A percentile compares a stretch with the other conserved stretches of the same genome.
These are phyloP conservation scores for Kitagawia praeruptora DNA, from an alignment of 129 eudicot genomes.

Conservation along the genomic window DNA sequence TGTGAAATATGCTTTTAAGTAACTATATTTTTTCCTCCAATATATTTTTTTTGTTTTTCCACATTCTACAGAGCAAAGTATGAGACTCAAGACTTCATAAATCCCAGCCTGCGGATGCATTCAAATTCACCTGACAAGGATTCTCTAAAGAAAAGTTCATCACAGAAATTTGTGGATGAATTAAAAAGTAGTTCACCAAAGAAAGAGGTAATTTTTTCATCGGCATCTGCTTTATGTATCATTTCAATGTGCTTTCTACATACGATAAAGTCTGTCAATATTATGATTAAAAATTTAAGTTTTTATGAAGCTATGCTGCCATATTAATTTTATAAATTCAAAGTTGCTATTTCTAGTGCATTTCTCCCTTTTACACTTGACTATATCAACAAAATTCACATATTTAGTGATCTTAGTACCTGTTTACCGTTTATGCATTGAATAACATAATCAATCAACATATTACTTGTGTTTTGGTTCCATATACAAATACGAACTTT, in stretches of 20 bases:
- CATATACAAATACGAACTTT: background rate
- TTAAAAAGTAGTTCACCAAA: constrained; percentile 42
- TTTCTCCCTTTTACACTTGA: background rate
- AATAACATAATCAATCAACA: background rate
- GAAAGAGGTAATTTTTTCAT: constrained; percentile 30
- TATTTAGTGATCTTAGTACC: background rate
- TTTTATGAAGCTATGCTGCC: background rate
- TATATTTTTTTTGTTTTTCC: constrained; percentile 7
- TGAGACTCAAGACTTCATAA: constrained; percentile 78
- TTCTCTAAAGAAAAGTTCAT: constrained; percentile 52
- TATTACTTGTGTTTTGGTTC: background rate
- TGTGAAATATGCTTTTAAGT: background rate
- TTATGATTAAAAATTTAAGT: background rate
- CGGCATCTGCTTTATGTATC: background rate
- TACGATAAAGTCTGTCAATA: background rate
- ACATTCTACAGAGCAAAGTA: constrained; percentile 57
- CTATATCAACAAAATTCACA: background rate
- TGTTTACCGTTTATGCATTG: background rate
- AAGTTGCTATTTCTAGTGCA: background rate
- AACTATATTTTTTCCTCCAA: background rate
- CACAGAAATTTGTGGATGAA: constrained; percentile 42
- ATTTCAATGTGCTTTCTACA: background rate
- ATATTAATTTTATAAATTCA: background rate
- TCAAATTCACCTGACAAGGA: constrained; percentile 39
- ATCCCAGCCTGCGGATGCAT: constrained; percentile 77